Evolutionary conservation across 2,329 filamentous ascomycete species (phyloP), one percentile per base, ranked within the genome.

Genomic region (Aspergillus spinulosporus): DNA sequence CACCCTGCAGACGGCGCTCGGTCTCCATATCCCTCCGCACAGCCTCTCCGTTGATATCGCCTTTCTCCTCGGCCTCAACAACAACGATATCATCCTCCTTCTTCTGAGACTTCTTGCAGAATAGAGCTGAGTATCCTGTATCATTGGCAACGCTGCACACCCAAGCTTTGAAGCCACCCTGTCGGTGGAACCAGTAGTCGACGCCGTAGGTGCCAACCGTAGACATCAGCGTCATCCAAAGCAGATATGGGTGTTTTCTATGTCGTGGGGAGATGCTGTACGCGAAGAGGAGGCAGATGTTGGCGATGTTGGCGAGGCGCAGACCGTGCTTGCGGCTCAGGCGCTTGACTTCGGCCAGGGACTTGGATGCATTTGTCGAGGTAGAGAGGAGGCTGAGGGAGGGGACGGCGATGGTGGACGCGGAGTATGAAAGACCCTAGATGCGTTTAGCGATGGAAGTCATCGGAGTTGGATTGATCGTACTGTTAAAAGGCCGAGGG

Each of bases 361-460:
- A 86, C 68, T 86, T 85, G 46, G 86, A 82, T 60, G 89, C 90
- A 52, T 82, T 79, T 56, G 83, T 79, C 48, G 92, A 88, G 50
- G 89, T 90, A 7, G 91, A 89, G 48, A 97, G 88, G 53, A 85
- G 83, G 65, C 93, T 85, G 54, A 97, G 86, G 4, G 89, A 83
- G n/a, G 93, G 92, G 58, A 96, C 84, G 26, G 90, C 86, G 62
- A 95, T 79, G 58, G 85, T 84, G 21, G 88, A 88, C 65, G 94
- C 84, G 47, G 91, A 88, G 78, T 93, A 95, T 50, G 92, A 96
- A 58, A 94, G 83, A 74, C 93, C 93, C 93, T 97, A 34, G 3
- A 5, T 5, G 40, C 8, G 5, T 11, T 43, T 21, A 21, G 44
- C 46, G 46, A 37, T 45, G 34, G 59, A 29, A 21, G 21, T 21